These are phyloP conservation scores for Plasmodium coatneyi DNA, from an alignment of 169 alveolate genomes.

Conservation along the genomic window DNA sequence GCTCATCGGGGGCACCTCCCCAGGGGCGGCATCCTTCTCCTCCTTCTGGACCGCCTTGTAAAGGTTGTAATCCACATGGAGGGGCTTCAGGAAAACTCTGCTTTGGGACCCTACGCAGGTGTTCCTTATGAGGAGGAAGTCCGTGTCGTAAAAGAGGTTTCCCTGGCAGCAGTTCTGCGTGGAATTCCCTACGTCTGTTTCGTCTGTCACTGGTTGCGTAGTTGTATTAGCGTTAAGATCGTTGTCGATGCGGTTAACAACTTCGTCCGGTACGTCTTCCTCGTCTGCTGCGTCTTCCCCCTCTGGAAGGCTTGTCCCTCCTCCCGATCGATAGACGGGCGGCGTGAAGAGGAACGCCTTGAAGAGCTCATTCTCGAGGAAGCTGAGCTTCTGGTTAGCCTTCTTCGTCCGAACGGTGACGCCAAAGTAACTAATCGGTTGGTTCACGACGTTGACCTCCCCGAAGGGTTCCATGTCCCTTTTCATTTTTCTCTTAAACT, in stretches of 20 bases:
- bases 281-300: background rate
- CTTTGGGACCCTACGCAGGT: background rate
- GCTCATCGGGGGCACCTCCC: background rate
- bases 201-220: background rate
- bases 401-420: conserved; percentile 40
- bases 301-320: background rate
- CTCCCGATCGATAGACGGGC: conserved; percentile 17
- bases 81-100: conserved; percentile 30
- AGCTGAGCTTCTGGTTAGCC: conserved; percentile 37
- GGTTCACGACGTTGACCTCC: conserved; percentile 42
- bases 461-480: conserved; percentile 54
- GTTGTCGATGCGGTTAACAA: background rate
- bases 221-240: background rate
- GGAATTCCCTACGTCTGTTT: background rate
- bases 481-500: conserved; percentile 50
- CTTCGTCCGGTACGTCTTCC: background rate
- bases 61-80: conserved; percentile 24
- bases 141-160: conserved; percentile 39
- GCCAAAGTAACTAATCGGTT: conserved; percentile 54
- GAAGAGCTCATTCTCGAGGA: conserved; percentile 54
- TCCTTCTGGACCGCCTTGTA: background rate
- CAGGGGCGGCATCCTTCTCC: background rate
- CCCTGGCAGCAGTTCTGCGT: background rate
- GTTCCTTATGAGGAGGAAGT: conserved; percentile 59
- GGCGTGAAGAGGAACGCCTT: conserved; percentile 43